These are phyloP conservation scores for Trichosporon ovoides DNA, from an alignment of 1,284 basidiomycete genomes.

Conservation along the genomic window DNA sequence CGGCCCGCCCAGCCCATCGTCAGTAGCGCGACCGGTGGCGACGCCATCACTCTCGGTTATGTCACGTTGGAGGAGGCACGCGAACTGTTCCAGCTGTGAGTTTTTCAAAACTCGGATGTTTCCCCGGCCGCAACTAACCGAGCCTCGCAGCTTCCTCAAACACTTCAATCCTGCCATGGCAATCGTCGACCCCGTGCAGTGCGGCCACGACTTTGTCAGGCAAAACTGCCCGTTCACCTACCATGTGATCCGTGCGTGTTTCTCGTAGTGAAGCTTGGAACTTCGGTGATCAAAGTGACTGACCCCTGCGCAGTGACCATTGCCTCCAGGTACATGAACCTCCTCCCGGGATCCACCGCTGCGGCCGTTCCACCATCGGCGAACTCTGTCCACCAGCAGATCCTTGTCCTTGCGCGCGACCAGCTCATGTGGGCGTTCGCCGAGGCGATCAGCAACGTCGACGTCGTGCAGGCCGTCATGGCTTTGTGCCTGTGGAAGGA, in stretches of 20 bases:
- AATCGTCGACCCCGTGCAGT: conserved; percentile 25
- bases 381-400: conserved; percentile 32
- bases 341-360: conserved; percentile 11
- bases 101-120: conserved; percentile 2
- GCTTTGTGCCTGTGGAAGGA: conserved; percentile 36
- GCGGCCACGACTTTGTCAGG: conserved; percentile 27
- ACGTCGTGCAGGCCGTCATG: conserved; percentile 32
- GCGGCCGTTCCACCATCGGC: conserved; percentile 24
- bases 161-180: conserved; percentile 30
- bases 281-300: background rate
- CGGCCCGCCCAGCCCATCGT: background rate
- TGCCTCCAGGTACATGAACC: conserved; percentile 29
- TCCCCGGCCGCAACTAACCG: background rate
- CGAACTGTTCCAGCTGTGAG: conserved; percentile 31
- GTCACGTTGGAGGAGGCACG: conserved; percentile 29
- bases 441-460: conserved; percentile 28
- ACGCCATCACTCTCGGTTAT: conserved; percentile 23
- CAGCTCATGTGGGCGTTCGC: conserved; percentile 36
- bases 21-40: background rate
- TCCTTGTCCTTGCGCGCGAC: conserved; percentile 31
- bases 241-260: conserved; percentile 30
- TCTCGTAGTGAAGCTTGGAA: background rate
- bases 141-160: conserved; percentile 24
- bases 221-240: conserved; percentile 31
- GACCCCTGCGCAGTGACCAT: conserved; percentile 23